A percentile compares a stretch with the other conserved stretches of the same genome.
phyloP scores from a whole-genome alignment of 805 yeast genomes.

The Hanseniaspora taiwanica region DNA sequence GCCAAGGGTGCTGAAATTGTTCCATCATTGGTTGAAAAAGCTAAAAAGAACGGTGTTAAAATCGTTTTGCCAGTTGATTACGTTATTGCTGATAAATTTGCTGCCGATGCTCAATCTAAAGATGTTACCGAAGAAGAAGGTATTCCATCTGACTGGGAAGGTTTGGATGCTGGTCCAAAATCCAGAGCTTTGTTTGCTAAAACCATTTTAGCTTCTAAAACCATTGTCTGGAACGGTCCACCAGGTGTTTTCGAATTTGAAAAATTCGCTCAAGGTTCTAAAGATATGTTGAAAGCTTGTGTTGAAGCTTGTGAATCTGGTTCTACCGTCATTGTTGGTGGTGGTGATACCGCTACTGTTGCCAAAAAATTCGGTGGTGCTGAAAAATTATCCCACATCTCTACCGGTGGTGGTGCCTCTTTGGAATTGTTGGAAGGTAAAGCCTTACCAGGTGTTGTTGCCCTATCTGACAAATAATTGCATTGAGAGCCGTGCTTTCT shows the following conservation, averaged over 20 bases:
- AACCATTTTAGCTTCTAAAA: constrained; percentile 85
- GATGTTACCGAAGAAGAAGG: constrained; percentile 81
- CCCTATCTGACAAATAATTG: constrained; percentile 69
- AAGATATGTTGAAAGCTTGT: constrained; percentile 76
- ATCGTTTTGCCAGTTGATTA: constrained; percentile 90
- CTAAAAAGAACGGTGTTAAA: constrained; percentile 90
- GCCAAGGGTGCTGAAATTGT: constrained; percentile 92
- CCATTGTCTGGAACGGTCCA: constrained; percentile 99
- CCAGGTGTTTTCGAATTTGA: constrained; percentile 99
- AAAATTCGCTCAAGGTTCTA: constrained; percentile 82
- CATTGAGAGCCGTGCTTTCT: no score
- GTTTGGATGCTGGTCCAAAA: constrained; percentile 92
- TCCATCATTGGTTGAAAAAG: constrained; percentile 84
- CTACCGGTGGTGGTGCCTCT: constrained; percentile 99
- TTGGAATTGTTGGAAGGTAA: constrained; percentile 98
- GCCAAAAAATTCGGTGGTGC: constrained; percentile 97
- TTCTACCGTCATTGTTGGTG: constrained; percentile 87
- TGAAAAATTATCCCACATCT: constrained; percentile 93
- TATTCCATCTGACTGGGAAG: constrained; percentile 91
- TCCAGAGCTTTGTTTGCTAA: constrained; percentile 65
- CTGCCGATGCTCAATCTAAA: constrained; percentile 79
- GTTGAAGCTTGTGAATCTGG: constrained; percentile 79
- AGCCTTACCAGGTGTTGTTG: constrained; percentile 94
- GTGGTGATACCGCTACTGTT: constrained; percentile 99
- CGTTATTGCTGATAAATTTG: constrained; percentile 89